Base-by-base conservation (phyloP, 2,329 filamentous ascomycete genomes). In the Botrytis aclada region DNA sequence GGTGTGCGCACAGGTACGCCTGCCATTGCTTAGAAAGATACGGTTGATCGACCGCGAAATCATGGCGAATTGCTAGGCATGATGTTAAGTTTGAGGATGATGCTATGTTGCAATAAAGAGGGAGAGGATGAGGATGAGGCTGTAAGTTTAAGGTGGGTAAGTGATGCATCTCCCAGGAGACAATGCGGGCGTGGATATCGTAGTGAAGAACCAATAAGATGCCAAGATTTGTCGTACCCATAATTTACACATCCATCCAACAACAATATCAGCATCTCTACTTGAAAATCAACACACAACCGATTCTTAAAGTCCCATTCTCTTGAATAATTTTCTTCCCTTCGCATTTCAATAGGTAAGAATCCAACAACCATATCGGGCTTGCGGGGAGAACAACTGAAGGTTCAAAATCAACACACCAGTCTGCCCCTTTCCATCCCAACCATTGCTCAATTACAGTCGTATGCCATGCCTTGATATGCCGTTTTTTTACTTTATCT, bases 1-100 rank as follows among this genome's bases (percentile, higher is more conserved):
- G 71, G 65, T 72, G 65, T 60, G 56, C 71, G 71, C 51, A 54
- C 54, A 25, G 71, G 54, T 47, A 62, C 71, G 64, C 64, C 71
- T 37, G 71, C 65, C 71, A 72, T 72, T 70, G 51, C 71, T 72
- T 70, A 37, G 14, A 32, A n/a, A 20, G 4, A 41, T 66, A 20
- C 20, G n/a, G n/a, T 34, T 32, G 29, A 37, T 34, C 41, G 34
- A 25, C n/a, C 32, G 37, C n/a, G 56, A 18, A 71, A 39, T 71
- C 70, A 71, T 71, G 56, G 32, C 56, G 71, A 63, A 22, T 20
- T 63, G 41, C 10, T 51, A 41, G 37, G 34, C 47, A 47, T 67
- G 29, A 66, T 67, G 29, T 37, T 18, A 25, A 20, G n/a, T 34
- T 39, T 66, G 41, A 54, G 22, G 43, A 51, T 25, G 69, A 71